Conservation (phyloP, 805 yeast genomes). For the Starmerella sp. region DNA sequence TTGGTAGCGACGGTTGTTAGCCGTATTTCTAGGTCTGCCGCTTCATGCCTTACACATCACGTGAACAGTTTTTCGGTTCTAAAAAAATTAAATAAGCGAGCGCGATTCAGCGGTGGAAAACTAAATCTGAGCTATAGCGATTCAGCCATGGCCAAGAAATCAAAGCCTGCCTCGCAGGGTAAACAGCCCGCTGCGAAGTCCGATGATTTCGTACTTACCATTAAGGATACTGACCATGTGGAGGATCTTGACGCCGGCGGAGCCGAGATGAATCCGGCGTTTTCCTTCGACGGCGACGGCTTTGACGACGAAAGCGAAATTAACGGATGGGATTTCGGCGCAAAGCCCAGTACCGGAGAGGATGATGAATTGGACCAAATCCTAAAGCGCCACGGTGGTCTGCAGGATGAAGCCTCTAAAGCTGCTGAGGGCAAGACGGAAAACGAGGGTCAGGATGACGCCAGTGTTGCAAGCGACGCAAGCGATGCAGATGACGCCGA, state of each 20-base stretch:
- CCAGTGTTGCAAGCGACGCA: slow-evolving; percentile 8
- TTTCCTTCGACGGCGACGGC: slow-evolving; percentile 58
- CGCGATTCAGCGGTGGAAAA: neutral
- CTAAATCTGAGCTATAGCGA: neutral
- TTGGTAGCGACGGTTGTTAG: too few species aligned
- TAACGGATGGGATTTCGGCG: slow-evolving; percentile 39
- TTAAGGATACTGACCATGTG: slow-evolving; percentile 21
- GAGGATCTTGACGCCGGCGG: slow-evolving; percentile 33
- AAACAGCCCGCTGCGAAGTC: neutral
- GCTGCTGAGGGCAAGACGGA: slow-evolving; percentile 37
- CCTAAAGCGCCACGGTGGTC: slow-evolving; percentile 76
- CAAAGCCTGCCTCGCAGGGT: neutral
- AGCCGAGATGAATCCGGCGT: slow-evolving; percentile 51
- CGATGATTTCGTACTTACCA: slow-evolving; percentile 21
- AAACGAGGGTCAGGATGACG: slow-evolving; percentile 35
- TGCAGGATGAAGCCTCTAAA: slow-evolving; percentile 39
- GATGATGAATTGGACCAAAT: slow-evolving; percentile 76
- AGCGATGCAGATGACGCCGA: slow-evolving; percentile 2
- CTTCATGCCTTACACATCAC: neutral
- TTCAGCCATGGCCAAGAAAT: neutral
- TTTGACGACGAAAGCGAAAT: slow-evolving; percentile 21
- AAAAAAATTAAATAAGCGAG: slow-evolving; percentile 9
- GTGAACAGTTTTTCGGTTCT: neutral
- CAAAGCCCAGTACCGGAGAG: slow-evolving; percentile 49
- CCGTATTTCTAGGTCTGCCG: too few species aligned